Base-by-base conservation (phyloP, 2,329 filamentous ascomycete species). In the Calcarisporium arbuscula region DNA sequence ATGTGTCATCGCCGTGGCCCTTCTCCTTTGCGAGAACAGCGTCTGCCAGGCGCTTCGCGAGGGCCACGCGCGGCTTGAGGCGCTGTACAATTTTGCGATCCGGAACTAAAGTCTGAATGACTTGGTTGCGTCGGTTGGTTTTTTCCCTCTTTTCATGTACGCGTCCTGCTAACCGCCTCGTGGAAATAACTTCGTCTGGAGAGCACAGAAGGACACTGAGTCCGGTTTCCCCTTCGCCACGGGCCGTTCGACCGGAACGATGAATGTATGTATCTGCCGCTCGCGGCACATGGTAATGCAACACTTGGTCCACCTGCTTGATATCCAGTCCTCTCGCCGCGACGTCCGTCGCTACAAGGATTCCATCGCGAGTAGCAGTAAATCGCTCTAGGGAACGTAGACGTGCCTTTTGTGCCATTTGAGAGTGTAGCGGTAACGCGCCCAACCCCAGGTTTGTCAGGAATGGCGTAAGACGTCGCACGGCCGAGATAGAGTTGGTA, bases 241-340 rank as follows among this genome's bases (percentile, higher is more conserved):
- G 85, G 3, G 92, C 92, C 1, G 92, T 96, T 45, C 92, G 85
- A 10, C 92, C 92, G 2, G 92, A 95, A 17, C 92, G 81, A 56
- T 98, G 92, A 11, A 98, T 89, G 54, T 98, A 98, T 30, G 83
- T 83, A 57, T 96, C 90, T 21, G 92, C 92, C 1, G 87, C 72
- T 38, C 89, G 83, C 2, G 92, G 92, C 0, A 95, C 80, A 58
- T 98, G 90, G 63, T 98, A 98, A 62, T 98, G 92, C 14, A 98
- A 67, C 12, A 98, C 83, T 11, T 94, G 72, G 48, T 95, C 84
- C 30, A 96, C 87, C 21, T 80, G 78, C 29, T 85, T 82, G 48
- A 98, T 95, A 57, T 98, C 92, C 30, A 98, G 78, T 60, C 92
- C 92, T 42, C 90, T 80, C 8, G 90, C 88, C 3, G 90, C 90